Evolutionary conservation across 345 rosid genomes (phyloP), one percentile per base, ranked within the genome.

Genomic region (Citrus sp.): DNA sequence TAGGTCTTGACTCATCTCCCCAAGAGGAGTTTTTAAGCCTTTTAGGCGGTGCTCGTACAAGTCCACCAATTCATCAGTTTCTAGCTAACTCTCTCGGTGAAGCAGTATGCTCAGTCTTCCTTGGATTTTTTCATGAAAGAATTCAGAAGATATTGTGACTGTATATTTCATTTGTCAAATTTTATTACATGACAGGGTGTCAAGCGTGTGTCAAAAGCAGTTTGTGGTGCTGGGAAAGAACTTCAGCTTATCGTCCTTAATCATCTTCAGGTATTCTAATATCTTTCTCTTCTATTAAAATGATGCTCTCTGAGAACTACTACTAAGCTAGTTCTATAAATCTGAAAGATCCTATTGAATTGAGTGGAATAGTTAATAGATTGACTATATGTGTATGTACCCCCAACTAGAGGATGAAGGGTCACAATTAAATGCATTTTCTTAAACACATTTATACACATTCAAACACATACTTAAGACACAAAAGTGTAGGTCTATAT

Each of bases 1-100:
- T 73, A 95, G 99, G 89, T 72, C 82, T 93, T 78, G 97, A 93
- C 70, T 95, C 99, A 16, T 87, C 93, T 77, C 97, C 99, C 60
- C 96, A 95, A 77, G 99, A 95, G 80, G 97, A 95, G 82, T 88
- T 95, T 88, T 89, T 93, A 64, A 93, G 99, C 84, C 96, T 95
- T 80, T 79, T 95, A 77, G 88, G 92, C 28, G 99, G 99, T 81
- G 93, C 97, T 42, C 89, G 94, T 54, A 92, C 92, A 65, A 95
- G 99, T 87, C 98, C 94, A 63, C 88, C 98, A 28, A 84, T 93
- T 79, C 96, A 93, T 83, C 98, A 95, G 81, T 95, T 95, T 85
- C 90, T 95, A 65, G 94, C 91, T 66, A 95, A 87, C 83, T 80
- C 97, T 81, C 91, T 93, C 30, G 92, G 94, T 79, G 99, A 95